Base-by-base conservation (phyloP, 2,329 filamentous ascomycete genomes). In the Ascochyta lentis region DNA sequence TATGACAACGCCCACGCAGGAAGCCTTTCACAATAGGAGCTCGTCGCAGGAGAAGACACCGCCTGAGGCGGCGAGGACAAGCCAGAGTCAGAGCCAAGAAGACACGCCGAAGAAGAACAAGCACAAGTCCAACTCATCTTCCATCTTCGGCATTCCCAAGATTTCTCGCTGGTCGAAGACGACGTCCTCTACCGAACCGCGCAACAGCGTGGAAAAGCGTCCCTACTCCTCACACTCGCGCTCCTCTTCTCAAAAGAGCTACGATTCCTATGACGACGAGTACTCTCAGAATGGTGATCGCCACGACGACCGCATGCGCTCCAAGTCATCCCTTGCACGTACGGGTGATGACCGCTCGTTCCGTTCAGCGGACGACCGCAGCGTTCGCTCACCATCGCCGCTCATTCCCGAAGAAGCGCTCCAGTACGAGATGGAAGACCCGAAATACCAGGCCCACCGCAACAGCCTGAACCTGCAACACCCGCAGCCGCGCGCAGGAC, bases 161-260 rank as follows among this genome's bases (percentile, higher is more conserved):
- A 93, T 96, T 60, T 98, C 95, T 6, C 86, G 95, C 39, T 99
- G 95, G 95, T 98, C 94, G 0, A 95, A 96, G 78, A 98, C 94
- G 2, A 99, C 95, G 0, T 86, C 93, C 4, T 96, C 92, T 0
- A 96, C 92, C 58, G 87, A 92, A 39, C 88, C 91, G 40, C 73
- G 89, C 37, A 86, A 85, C 67, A 91, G 86, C 66, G 82, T 81
- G 40, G 78, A 87, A 80, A 77, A 87, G 81, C 74, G 88, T 80
- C 77, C 87, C 76, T 75, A 86, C 77, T 83, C 83, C 63, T 75
- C 85, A 71, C 76, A 83, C n/a, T 96, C 92, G 29, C 49, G 49
- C 49, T 58, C 55, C 24, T 47, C 40, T 13, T 95, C 91, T 0
- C 89, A 92, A 66, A 70, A 93, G 37, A 87, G 82, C 13, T 82